Base-by-base conservation (phyloP, 2,329 filamentous ascomycete genomes). In the Ophiostoma ulmi region DNA sequence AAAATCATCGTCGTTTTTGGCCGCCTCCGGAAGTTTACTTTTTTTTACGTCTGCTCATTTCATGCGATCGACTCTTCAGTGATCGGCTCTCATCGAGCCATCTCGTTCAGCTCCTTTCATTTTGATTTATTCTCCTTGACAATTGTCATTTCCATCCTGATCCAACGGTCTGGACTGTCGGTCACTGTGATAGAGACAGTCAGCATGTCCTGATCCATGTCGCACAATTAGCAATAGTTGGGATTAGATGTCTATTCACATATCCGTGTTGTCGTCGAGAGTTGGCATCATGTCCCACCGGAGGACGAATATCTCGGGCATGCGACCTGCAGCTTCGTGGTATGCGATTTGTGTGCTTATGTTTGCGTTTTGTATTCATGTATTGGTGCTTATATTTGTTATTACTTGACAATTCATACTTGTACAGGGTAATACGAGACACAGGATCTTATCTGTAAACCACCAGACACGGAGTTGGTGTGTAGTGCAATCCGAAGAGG, bases 271-370 rank as follows among this genome's bases (percentile, higher is more conserved):
- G 14, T 44, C 4, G 5, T 17, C 41, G 41, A 44, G 41, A n/a
- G 44, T 8, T n/a, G 44, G 58, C 26, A 26, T 31, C 58, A 22
- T 63, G 69, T 65, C 52, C 66, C 70, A 70, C 70, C 70, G 66
- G 66, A 65, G 22, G 55, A 64, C 31, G 52, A 48, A 68, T 39
- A n/a, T 55, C 52, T 68, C 66, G 55, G 69, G 39, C 69, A 70
- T 70, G 65, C 69, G 44, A 6, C 63, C 63, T 65, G 63, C 63
- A 65, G 63, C 36, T 39, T 44, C 13, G 58, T 38, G 26, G 52
- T 10, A 52, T 26, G 38, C n/a, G 20, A 38, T 31, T 35, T 48
- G 14, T 64, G 22, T 63, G 31, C 35, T 26, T 7, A n/a, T 67
- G 36, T 38, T 8, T 13, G 31, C n/a, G 52, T 26, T 31, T 31